Percentiles rank a stretch among this genome's conserved stretches.
Conservation (phyloP, 2,329 filamentous ascomycete genomes). For the Colletotrichum cordylinicola region DNA sequence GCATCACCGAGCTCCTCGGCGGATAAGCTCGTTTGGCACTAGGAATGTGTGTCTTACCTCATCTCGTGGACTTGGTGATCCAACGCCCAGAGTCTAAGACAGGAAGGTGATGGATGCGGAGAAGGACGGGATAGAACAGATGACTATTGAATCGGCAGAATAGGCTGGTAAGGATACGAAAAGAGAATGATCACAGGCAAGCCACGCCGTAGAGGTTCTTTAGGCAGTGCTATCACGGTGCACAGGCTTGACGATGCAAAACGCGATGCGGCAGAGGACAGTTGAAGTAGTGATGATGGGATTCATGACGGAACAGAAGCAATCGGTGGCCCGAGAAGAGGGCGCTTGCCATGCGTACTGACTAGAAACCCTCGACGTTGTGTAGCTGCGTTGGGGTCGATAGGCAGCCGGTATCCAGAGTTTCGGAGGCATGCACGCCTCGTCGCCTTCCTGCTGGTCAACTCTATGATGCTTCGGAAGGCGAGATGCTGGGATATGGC, state of each 20-base stretch:
- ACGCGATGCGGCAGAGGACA: neutral
- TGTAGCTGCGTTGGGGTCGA: neutral
- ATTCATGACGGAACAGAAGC: neutral
- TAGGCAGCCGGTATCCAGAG: neutral
- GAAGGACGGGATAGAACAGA: neutral
- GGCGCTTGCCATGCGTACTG: neutral
- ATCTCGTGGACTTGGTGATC: slow-evolving; percentile 8
- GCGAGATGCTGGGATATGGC: neutral
- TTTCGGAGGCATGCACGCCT: neutral
- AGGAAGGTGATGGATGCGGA: neutral
- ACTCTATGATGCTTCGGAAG: neutral
- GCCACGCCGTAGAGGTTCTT: neutral
- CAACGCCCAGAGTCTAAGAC: neutral
- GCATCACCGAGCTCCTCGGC: neutral
- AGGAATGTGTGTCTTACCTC: slow-evolving; percentile 10
- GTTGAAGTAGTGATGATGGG: neutral
- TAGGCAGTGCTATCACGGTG: neutral
- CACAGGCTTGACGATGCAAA: neutral
- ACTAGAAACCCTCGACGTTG: neutral
- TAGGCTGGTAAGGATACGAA: neutral
- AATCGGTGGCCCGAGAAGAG: neutral
- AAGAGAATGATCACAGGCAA: neutral
- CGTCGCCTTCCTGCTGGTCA: neutral
- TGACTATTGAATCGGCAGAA: neutral
- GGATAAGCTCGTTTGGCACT: neutral